A percentile compares a stretch with the other conserved stretches of the same genome.
phyloP scores from a whole-genome alignment of 1,139 yeast genomes.

The Spathaspora jeffriesii region DNA sequence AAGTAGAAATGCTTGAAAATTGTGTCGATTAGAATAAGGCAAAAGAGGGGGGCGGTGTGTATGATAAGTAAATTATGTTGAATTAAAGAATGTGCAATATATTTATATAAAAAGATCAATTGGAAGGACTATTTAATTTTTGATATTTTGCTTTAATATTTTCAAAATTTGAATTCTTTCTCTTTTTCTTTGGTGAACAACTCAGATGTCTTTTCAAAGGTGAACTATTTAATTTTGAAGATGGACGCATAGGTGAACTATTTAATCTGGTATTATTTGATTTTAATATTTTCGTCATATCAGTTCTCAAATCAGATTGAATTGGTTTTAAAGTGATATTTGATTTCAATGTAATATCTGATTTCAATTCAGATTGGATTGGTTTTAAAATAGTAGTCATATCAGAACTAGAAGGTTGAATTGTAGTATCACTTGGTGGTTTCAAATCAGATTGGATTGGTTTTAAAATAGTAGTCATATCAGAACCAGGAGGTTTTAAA shows the following conservation, averaged over 20 bases:
- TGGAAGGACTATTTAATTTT: not conserved
- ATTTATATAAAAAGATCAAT: not conserved
- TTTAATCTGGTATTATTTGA: constrained; percentile 3
- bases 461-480: not conserved
- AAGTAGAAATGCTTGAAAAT: too few species aligned
- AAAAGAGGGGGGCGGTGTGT: too few species aligned
- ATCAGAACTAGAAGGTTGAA: not conserved
- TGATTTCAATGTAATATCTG: too few species aligned
- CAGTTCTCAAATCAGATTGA: too few species aligned
- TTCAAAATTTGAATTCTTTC: constrained; percentile 4
- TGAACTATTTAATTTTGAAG: constrained; percentile 1
- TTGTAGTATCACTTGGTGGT: not conserved
- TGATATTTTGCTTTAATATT: constrained; percentile 2
- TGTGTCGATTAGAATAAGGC: too few species aligned
- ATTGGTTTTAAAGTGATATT: not conserved
- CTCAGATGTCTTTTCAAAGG: constrained; percentile 2
- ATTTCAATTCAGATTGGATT: not conserved
- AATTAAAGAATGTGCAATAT: too few species aligned
- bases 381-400: not conserved
- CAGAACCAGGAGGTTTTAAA: not conserved
- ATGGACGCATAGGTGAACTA: constrained; percentile 3
- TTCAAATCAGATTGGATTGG: not conserved
- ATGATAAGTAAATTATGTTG: not conserved
- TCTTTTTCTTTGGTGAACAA: not conserved
- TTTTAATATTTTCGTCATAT: not conserved